These are phyloP conservation scores for Hortaea werneckii DNA, from an alignment of 2,329 filamentous ascomycete genomes.

Conservation along the genomic window DNA sequence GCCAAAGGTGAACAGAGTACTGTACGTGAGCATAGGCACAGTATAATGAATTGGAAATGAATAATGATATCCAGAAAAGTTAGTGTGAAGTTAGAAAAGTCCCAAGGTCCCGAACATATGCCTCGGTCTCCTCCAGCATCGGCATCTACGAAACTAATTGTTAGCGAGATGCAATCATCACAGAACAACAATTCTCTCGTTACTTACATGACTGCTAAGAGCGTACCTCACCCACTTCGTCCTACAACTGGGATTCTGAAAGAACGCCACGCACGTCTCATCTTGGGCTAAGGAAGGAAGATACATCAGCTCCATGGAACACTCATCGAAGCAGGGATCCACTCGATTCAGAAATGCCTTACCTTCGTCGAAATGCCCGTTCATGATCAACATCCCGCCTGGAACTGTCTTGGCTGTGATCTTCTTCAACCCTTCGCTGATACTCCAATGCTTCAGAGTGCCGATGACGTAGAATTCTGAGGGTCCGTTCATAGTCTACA, in stretches of 20 bases:
- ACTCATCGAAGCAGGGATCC: too few species aligned
- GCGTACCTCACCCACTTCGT: conserved; percentile 33
- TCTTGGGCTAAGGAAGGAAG: conserved; percentile 17
- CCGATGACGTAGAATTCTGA: conserved; percentile 30
- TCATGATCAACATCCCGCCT: conserved; percentile 28
- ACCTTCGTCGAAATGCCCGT: conserved; percentile 32
- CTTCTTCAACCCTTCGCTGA: conserved; percentile 25
- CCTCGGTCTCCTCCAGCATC: conserved; percentile 30
- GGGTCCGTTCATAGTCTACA: conserved; percentile 22
- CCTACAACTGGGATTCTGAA: conserved; percentile 25
- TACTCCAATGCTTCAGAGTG: conserved; percentile 31
- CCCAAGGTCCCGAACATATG: conserved; percentile 25
- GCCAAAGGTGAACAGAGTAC: too few species aligned
- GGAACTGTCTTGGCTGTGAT: conserved; percentile 28
- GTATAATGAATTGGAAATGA: too few species aligned
- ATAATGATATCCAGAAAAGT: too few species aligned
- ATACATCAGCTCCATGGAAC: too few species aligned
- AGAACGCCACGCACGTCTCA: conserved; percentile 27
- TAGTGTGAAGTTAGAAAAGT: conserved; percentile 18
- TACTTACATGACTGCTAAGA: conserved; percentile 18
- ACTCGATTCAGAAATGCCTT: too few species aligned
- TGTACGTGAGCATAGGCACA: too few species aligned
- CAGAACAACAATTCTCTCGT: too few species aligned
- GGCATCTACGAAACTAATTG: conserved; percentile 9
- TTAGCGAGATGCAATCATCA: too few species aligned